Conservation (phyloP, 2,329 filamentous ascomycete genomes). For the Scedosporium aurantiacum region DNA sequence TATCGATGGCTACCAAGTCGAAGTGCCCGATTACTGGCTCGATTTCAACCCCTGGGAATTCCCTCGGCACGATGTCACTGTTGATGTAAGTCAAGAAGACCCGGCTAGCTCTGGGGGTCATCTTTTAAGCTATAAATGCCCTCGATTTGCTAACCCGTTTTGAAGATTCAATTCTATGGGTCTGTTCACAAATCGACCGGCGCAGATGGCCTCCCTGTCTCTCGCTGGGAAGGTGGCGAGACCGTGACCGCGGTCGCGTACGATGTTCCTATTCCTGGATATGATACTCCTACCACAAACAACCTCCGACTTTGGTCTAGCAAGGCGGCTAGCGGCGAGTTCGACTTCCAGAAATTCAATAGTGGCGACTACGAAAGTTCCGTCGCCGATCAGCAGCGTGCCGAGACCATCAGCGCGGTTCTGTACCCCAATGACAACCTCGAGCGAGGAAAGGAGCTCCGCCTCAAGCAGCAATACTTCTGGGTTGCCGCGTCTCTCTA, state of each 20-base stretch:
- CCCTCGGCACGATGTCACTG: conserved; percentile 84
- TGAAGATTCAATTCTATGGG: conserved; percentile 83
- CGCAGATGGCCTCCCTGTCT: conserved; percentile 61
- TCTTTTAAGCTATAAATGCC: no score
- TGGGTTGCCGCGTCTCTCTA: conserved; percentile 96
- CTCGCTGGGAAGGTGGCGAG: conserved; percentile 86
- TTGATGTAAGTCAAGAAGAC: conserved; percentile 49
- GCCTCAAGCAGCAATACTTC: conserved; percentile 98
- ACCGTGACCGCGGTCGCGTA: conserved; percentile 86
- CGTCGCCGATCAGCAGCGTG: conserved; percentile 93
- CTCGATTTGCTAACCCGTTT: no score
- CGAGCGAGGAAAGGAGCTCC: conserved; percentile 90
- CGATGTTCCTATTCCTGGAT: conserved; percentile 86
- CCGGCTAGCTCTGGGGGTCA: no score
- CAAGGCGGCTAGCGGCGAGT: conserved; percentile 93
- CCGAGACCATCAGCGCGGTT: conserved; percentile 97
- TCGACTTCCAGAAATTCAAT: conserved; percentile 99
- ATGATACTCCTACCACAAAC: conserved; percentile 81
- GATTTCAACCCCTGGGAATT: conserved; percentile 99
- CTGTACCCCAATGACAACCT: conserved; percentile 97
- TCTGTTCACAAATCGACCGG: conserved; percentile 65
- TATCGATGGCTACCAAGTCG: conserved; percentile 93
- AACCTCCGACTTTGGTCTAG: conserved; percentile 96
- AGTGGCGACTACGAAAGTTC: conserved; percentile 95
- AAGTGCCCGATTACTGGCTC: conserved; percentile 97